Base-by-base conservation (phyloP, 306 rosid species). In the Prunus kanzakura region DNA sequence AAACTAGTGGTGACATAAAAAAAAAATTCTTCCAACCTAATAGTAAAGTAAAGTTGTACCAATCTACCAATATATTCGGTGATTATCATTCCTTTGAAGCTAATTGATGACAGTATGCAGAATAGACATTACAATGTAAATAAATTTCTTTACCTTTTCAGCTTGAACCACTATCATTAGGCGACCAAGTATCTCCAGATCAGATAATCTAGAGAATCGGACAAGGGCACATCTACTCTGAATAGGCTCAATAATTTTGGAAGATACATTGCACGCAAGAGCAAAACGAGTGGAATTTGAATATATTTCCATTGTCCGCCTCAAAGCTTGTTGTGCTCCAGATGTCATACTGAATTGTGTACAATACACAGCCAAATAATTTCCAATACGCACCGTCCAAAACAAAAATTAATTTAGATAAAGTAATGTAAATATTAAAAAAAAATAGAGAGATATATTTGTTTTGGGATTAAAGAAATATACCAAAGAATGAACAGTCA, bases 221-320 rank as follows among this genome's bases (percentile, higher is more conserved):
- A 95, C 98, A 80, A 95, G 86, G 43, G 97, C 98, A 83, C 98
- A 95, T 84, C 98, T 87, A 85, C 97, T 95, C 87, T 95, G 98
- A 80, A 94, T 94, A 6, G 98, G 98, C 83, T 94, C 98, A 78
- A 94, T 94, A 64, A 94, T 87, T 86, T 94, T 94, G 16, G 96
- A 79, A 4, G 98, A 95, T 2, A 92, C 89, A 78, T 95, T 95
- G 89, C 98, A 95, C 8, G 98, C 98, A 79, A 95, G 92, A 51
- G 97, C 97, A 13, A 95, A 95, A 62, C 97, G 97, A 57, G 98
- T 95, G 41, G 95, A 80, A 79, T 95, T 95, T 15, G 96, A 95
- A 82, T 90, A 95, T 80, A 95, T 95, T 81, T 95, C 98, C 89
- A 95, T 92, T 2, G 97, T 95, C 82, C 98, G 86, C 83, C 98